Evolutionary conservation across 1,284 basidiomycete genomes (phyloP), one percentile per base, ranked within the genome.

Genomic region (Entoloma clypeatum): DNA sequence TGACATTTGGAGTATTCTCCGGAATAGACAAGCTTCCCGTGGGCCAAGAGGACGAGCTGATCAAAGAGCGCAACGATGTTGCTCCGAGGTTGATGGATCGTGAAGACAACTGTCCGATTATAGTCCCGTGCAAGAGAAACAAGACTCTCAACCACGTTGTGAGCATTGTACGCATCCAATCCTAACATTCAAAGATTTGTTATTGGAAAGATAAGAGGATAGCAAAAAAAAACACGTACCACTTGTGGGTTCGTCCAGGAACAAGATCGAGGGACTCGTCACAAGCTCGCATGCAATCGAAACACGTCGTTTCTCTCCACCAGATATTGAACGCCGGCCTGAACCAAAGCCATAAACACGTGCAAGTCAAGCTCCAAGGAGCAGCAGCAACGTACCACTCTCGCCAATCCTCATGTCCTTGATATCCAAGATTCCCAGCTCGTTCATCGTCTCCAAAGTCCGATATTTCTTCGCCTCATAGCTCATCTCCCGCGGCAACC

Each of bases 221-320:
- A 7, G 16, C 7, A 4, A 16, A 14, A 23, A 18, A 13, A 8
- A 8, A 11, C 4, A 67, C 80, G 49, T 54, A 85, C 91, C 93
- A 40, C 89, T 92, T 0, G 94, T 98, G 2, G 95, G 95, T 58
- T 99, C 95, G 57, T 99, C 95, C 41, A 97, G 73, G 73, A 98
- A 96, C 32, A 99, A 64, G 43, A 99, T 93, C 0, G 89, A 92
- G 3, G 94, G 94, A 37, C 89, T 92, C 0, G 94, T 99, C 26
- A 98, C 95, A 17, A 99, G 74, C 65, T 98, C 95, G 61, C 95
- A 98, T n/a, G 95, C 95, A 50, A 99, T 98, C 0, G 89, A 92
- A 1, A 94, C 95, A 13, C 93, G 77, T 36, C 93, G 79, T 69
- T 97, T 97, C 71, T 95, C 95, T 11, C 95, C 95, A 32, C 95